A percentile compares a stretch with the other conserved stretches of the same genome.
These are phyloP conservation scores for Sporobolomyces pararoseus DNA, from an alignment of 768 basidiomycete species.

Conservation along the genomic window DNA sequence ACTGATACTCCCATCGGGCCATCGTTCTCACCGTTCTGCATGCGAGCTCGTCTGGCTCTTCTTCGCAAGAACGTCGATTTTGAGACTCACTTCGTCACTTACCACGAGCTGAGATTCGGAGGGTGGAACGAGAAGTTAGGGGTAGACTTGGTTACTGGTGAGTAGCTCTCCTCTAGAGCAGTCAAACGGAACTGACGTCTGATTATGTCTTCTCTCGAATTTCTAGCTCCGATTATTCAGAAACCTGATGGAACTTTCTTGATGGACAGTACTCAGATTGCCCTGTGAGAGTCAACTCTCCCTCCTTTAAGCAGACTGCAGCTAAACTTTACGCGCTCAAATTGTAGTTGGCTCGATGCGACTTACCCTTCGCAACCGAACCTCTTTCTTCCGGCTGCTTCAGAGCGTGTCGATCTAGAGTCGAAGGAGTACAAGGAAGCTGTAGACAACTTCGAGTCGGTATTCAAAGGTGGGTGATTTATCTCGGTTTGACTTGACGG, in stretches of 20 bases:
- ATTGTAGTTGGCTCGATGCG: constrained; percentile 17
- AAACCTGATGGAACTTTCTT: constrained; percentile 9
- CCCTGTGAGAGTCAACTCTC: not conserved
- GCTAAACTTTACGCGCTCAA: not conserved
- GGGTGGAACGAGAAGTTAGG: constrained; percentile 8
- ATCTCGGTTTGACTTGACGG: not conserved
- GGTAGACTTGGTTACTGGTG: constrained; percentile 11
- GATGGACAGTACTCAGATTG: constrained; percentile 30
- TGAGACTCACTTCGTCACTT: constrained; percentile 15
- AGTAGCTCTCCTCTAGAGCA: not conserved
- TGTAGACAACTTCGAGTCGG: not conserved
- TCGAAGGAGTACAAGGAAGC: not conserved
- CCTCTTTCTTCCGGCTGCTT: constrained; percentile 23
- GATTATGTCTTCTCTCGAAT: not conserved
- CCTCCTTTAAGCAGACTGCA: not conserved
- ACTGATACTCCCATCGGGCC: not conserved
- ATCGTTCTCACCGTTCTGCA: constrained; percentile 21
- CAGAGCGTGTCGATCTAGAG: not conserved
- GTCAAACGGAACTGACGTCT: not conserved
- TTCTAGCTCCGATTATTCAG: constrained; percentile 23
- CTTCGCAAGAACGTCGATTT: constrained; percentile 4
- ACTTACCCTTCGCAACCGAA: constrained; percentile 15
- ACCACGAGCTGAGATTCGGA: constrained; percentile 21
- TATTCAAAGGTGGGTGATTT: not conserved
- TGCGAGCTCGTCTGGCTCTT: constrained; percentile 20